Conservation (phyloP, 345 rosid genomes). For the Eucalyptus urophylla region DNA sequence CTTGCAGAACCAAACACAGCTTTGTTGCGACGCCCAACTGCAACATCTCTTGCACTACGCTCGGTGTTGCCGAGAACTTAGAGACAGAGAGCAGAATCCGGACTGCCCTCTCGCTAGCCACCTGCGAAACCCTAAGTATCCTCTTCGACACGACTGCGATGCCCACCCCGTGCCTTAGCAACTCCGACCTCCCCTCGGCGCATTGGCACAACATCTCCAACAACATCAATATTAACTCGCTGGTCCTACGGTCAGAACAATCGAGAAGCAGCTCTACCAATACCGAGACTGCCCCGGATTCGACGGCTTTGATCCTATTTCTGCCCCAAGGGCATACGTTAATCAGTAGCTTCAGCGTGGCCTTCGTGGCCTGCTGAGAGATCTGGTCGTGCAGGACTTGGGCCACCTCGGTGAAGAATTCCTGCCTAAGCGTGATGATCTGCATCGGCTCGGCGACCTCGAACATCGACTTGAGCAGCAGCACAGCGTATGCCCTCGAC, state of each 20-base stretch:
- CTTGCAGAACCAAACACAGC: slow-evolving; percentile 26
- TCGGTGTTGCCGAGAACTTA: slow-evolving; percentile 11
- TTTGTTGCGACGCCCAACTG: slow-evolving; percentile 24
- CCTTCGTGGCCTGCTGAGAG: slow-evolving; percentile 34
- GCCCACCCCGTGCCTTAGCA: slow-evolving; percentile 18
- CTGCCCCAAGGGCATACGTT: slow-evolving; percentile 47
- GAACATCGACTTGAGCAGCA: slow-evolving; percentile 17
- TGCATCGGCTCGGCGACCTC: slow-evolving; percentile 35
- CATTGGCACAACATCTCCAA: slow-evolving; percentile 25
- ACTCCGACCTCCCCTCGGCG: slow-evolving; percentile 26
- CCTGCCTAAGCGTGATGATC: slow-evolving; percentile 4
- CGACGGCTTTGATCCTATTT: slow-evolving; percentile 43
- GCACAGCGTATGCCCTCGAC: slow-evolving; percentile 17
- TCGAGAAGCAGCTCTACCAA: slow-evolving; percentile 40
- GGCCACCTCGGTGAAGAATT: slow-evolving; percentile 21
- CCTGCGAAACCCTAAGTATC: slow-evolving; percentile 23
- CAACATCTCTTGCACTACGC: slow-evolving; percentile 27
- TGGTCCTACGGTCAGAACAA: slow-evolving; percentile 7
- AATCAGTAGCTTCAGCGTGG: slow-evolving; percentile 20
- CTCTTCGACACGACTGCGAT: slow-evolving; percentile 19
- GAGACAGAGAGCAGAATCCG: slow-evolving; percentile 16
- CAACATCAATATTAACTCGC: slow-evolving; percentile 25
- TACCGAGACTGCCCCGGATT: slow-evolving; percentile 12
- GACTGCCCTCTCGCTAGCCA: slow-evolving; percentile 27
- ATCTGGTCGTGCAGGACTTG: slow-evolving; percentile 26